Evolutionary conservation across 225 moss, liverwort and hornwort genomes (phyloP), one percentile per base, ranked within the genome.

Genomic region (Thuidium tamariscinum): DNA sequence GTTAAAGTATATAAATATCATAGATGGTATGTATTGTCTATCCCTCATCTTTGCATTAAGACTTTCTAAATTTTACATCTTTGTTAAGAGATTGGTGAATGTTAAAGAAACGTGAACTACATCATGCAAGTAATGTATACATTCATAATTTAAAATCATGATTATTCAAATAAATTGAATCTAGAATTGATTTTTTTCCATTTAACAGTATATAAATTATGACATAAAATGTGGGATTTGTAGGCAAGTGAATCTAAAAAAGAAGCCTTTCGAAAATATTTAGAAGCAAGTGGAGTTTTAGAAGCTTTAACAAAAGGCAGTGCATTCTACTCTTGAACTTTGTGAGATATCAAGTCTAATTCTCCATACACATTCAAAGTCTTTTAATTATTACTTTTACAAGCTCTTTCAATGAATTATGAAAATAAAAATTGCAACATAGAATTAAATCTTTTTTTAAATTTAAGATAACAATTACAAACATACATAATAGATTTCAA

Each of bases 211-310:
- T 13, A 9, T 8, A 11, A 55, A 16, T 29, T 52, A 37, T 23
- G 0, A 34, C 13, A 11, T 64, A 7, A 8, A 65, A 7, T 65
- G 7, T 77, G n/a, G 7, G 17, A 71, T 57, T 6, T 69, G 12
- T 9, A 97, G 98, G 97, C 96, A 63, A 98, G 95, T 88, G 98
- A 98, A 89, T 98, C 98, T 5, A 96, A 96, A 90, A 97, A 98
- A 74, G 98, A 98, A 86, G 97, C 97, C 36, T 98, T 98, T 83
- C 93, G 98, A 44, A 98, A 94, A 83, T 97, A 98, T 61, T 88
- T 98, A 91, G 98, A 97, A 86, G 89, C 97, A 80, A 98, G 96
- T 83, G 97, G 96, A 42, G 94, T 98, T 26, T 87, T 97, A 20
- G 98, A 98, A 81, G 90, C 98, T 83, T 91, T 98, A 13, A 97